Evolutionary conservation across 116 monocot genomes (phyloP), one percentile per base, ranked within the genome.

Genomic region (Papilionanthe hybrid): DNA sequence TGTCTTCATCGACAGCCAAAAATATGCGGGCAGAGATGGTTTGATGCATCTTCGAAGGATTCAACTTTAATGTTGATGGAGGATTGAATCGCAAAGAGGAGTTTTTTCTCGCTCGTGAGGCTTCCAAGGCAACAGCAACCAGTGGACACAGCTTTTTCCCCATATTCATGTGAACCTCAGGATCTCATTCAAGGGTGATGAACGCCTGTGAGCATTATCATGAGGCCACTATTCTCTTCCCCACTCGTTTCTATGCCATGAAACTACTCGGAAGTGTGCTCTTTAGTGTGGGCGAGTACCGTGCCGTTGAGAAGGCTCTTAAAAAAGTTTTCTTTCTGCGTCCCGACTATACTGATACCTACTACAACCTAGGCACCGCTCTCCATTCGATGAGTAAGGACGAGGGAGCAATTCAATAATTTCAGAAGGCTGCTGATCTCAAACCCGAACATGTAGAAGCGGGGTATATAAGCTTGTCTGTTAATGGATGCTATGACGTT

Each of bases 91-190:
- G 99, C 41, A 98, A 94, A 75, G 98, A 98, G 81, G 94, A 98
- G 89, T 94, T 93, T 77, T 53, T 94, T 18, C 87, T 98, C 12
- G 91, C 98, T 0, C 83, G 93, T 10, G 98, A 92, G 80, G 93
- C 90, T 0, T 94, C 93, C 9, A 93, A 98, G 84, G 94, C 98
- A 2, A 91, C 9, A 93, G 91, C n/a, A 80, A 88, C 45, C 91
- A 94, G 82, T 92, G 91, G 85, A 82, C 86, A 12, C 84, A 89
- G 68, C 86, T 98, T 45, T 87, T 98, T 5, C 95, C 98, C 7
- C 98, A 98, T 79, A 90, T 98, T 77, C 98, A 98, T 78, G 92
- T 94, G 48, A 98, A 98, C 80, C 83, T 98, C 5, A 92, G 94
- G 15, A 91, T 98, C 18, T 83, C 92, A 1, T 78, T 94, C 85